Evolutionary conservation across 805 yeast genomes (phyloP), one percentile per base, ranked within the genome.

Genomic region (Kuraishia borneana): DNA sequence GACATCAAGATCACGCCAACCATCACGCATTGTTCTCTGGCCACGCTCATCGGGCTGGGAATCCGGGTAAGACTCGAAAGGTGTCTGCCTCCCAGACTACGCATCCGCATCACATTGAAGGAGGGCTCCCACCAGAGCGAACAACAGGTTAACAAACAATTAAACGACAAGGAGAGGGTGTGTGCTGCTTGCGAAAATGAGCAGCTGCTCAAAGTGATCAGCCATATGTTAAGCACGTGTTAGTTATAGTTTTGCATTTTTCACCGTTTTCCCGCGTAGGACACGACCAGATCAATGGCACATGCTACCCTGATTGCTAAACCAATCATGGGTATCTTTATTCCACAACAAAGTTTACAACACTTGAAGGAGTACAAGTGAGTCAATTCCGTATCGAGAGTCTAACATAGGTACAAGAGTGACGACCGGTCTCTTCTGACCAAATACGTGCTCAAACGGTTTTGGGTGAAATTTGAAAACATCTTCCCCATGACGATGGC

Each of bases 181-280:
- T 94, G 95, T 21, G 98, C 98, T 19, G 99, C 99, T 0, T 88
- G 97, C 56, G 98, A 92, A 50, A 92, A 92, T 48, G 95, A 83
- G 37, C 98, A 92, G 60, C 63, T 92, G 29, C 60, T 88, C 26
- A 70, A 76, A 21, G 99, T 92, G n/a, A 82, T 92, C 26, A 81
- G 87, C 44, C 85, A 81, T 42, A 92, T 92, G 99, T 66, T 92
- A 38, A 68, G 82, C 25, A 80, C 92, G 3, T 92, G 98, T 49
- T 60, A 58, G 36, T 68, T 43, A 39, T 18, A n/a, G n/a, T 6
- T 18, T 13, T n/a, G n/a, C n/a, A n/a, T n/a, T n/a, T n/a, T n/a
- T n/a, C n/a, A n/a, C n/a, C 14, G 12, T 7, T 17, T 8, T 8
- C n/a, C n/a, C n/a, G n/a, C n/a, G n/a, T n/a, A n/a, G n/a, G n/a